phyloP scores from a whole-genome alignment of 2,329 filamentous ascomycete species.

The Conoideocrella luteorostrata region DNA sequence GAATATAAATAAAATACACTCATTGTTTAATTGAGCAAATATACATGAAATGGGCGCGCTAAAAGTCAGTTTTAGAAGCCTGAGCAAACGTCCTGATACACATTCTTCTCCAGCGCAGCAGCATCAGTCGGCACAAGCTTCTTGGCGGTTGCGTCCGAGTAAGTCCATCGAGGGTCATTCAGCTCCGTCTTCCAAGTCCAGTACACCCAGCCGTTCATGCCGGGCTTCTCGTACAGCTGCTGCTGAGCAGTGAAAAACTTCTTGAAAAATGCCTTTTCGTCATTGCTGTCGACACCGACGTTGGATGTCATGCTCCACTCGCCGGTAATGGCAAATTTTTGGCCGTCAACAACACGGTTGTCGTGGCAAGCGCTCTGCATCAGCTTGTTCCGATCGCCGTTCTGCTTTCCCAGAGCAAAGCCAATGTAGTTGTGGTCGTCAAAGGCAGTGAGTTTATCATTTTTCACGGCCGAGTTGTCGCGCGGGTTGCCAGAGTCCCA shows the following conservation, averaged over 20 bases:
- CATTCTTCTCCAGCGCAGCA: conserved; percentile 18
- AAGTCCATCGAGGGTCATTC: conserved; percentile 24
- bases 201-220: conserved; percentile 47
- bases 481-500: conserved; percentile 43
- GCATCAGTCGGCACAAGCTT: conserved; percentile 17
- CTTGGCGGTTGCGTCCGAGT: conserved; percentile 17
- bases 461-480: conserved; percentile 8
- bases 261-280: conserved; percentile 50
- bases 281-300: conserved; percentile 34
- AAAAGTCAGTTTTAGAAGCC: no score
- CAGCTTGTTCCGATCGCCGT: conserved; percentile 13
- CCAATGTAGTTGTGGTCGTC: conserved; percentile 50
- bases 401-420: conserved; percentile 9
- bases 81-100: conserved; percentile 20
- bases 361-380: conserved; percentile 35
- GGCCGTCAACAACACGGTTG: conserved; percentile 31
- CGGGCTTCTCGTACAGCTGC: conserved; percentile 42
- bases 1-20: no score
- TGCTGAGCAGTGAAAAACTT: conserved; percentile 53
- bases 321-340: conserved; percentile 40
- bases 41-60: no score
- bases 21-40: no score
- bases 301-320: conserved; percentile 49
- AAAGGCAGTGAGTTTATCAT: conserved; percentile 42
- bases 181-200: conserved; percentile 50